Base-by-base conservation (phyloP, 306 rosid genomes). In the Acacia confusa region DNA sequence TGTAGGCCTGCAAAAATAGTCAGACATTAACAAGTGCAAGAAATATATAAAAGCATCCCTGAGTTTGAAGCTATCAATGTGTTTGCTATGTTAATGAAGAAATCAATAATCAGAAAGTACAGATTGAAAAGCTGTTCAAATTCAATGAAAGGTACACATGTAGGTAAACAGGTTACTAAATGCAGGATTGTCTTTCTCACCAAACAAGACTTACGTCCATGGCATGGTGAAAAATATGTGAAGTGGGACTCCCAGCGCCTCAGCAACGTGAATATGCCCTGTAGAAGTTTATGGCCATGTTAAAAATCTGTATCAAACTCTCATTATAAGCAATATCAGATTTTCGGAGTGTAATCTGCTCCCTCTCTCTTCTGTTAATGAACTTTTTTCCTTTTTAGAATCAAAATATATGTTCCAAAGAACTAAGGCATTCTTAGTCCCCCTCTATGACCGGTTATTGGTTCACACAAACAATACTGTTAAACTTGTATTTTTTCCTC, bases 221-320 rank as follows among this genome's bases (percentile, higher is more conserved):
- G 99, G 99, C 97, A 95, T 90, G 4, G 99, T 95, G 74, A 95
- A 95, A 82, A 95, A 92, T 72, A 95, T 85, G 85, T 95, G 99
- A 77, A 93, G 87, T 0, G 98, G 97, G 60, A 93, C 84, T 38
- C 80, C 70, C 67, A 95, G 88, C 38, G 81, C 84, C 94, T 95
- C 98, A 6, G 97, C 99, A 80, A 95, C 93, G 87, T 93, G 93
- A 79, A 88, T 85, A 80, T 95, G 98, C 71, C 98, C 99, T 95
- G 94, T 84, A 87, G 30, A 89, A 88, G 71, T 53, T 72, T 48
- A 61, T n/a, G 30, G 43, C 64, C 75, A 86, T 64, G 47, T 90
- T 79, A 80, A 84, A 79, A 79, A 36, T 53, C 74, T 69, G 34
- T 44, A 50, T 44, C 70, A 75, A 77, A 78, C 28, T 76, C 28